Evolutionary conservation across 805 yeast genomes (phyloP), one percentile per base, ranked within the genome.

Genomic region (Yarrowia osloensis): DNA sequence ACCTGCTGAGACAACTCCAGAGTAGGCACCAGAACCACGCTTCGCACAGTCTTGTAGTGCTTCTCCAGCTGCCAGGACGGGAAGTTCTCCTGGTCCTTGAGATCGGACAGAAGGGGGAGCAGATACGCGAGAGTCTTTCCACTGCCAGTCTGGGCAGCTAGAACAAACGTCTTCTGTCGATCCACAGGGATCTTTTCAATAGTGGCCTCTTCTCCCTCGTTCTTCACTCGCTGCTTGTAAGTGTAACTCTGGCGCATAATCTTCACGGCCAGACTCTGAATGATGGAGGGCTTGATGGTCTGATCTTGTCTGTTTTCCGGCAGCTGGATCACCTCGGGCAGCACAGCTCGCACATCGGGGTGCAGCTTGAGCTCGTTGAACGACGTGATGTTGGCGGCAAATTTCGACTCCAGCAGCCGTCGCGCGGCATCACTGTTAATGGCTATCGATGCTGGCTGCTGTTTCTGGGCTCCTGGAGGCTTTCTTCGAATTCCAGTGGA

Each of bases 91-190:
- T 84, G 85, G 68, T 87, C 86, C 68, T 86, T 84, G 70, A 93
- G 76, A 70, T 84, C 85, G 57, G 91, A 88, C 42, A 93, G 70
- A 39, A 94, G 70, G 0, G 97, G 93, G 0, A 89, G 86, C 69
- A 95, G 74, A 73, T 93, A 94, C 0, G 98, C 92, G 87, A 97
- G 86, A 0, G 99, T 94, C 74, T 94, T 94, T 9, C 99, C 99
- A 0, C 97, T 89, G 0, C 99, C 99, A 0, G 99, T 94, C 75
- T 95, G 98, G 2, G 98, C 97, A 0, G 98, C 98, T 66, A 94
- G 95, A 85, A 79, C 85, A 91, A 0, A 88, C 83, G 70, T 86
- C 86, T 59, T 86, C 72, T 68, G 47, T 37, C 67, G 21, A 6
- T 81, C 78, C 8, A 75, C 76, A 22, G 72, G 68, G 46, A 73